A percentile compares a stretch with the other conserved stretches of the same genome.
Evolutionary conservation across 2,329 filamentous ascomycete species (phyloP).

Genomic region (Neonectria sp.): DNA sequence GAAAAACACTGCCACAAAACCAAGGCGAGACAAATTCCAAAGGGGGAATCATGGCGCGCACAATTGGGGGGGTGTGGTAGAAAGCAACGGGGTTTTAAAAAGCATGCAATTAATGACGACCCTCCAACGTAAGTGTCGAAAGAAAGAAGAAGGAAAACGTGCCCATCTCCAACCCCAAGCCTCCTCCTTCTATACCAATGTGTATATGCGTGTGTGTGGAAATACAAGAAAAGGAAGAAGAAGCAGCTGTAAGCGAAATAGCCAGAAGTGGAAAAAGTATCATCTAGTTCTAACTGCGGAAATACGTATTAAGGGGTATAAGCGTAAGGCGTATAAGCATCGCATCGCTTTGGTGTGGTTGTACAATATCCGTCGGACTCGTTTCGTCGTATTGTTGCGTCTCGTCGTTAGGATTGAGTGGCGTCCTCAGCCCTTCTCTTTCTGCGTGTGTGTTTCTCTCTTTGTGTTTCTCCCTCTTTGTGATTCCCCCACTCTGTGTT

Average conservation of each 20-base stretch:
- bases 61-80: not conserved
- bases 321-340: slow-evolving; percentile 4
- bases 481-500: not conserved
- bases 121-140: not conserved
- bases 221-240: slow-evolving; percentile 7
- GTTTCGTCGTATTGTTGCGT: not conserved
- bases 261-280: not conserved
- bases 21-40: not conserved
- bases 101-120: not conserved
- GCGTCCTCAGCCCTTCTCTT: not conserved
- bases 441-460: not conserved
- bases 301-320: slow-evolving; percentile 18
- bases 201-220: slow-evolving; percentile 8
- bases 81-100: too few species aligned
- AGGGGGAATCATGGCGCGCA: not conserved
- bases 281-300: slow-evolving; percentile 1
- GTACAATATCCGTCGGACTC: not conserved
- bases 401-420: not conserved
- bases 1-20: not conserved
- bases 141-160: not conserved
- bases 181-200: slow-evolving; percentile 23
- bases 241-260: not conserved
- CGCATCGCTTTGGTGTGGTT: not conserved
- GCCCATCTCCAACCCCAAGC: slow-evolving; percentile 4
- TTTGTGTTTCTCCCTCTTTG: not conserved